Base-by-base conservation (phyloP, 352 stramenopile species). In the Phytophthora colocasiae region DNA sequence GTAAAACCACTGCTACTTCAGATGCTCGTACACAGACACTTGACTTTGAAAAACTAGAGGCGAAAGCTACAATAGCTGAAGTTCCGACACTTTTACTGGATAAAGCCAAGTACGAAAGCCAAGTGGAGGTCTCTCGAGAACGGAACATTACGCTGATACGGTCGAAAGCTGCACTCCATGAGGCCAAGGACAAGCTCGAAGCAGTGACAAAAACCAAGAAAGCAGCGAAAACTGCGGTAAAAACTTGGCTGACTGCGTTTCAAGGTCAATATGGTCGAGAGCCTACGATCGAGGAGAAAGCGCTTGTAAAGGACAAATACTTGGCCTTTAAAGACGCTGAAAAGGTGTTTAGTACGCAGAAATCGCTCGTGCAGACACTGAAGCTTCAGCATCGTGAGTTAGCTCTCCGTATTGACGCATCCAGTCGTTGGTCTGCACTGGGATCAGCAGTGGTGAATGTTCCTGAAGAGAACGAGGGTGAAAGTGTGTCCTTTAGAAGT, bases 271-370 rank as follows among this genome's bases (percentile, higher is more conserved):
- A 90, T 48, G 63, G 69, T 0, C 73, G 81, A 0, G 84, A 92
- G 0, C 86, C 84, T 6, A 80, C 73, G 22, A 85, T 92, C n/a
- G 77, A 91, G n/a, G 86, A 95, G 40, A 93, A 95, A 48, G 74
- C 84, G 7, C 72, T 85, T 36, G 86, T 92, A 29, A 92, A 93
- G 44, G 81, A 91, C 19, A 61, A 90, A 32, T 95, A 95, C 40
- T 22, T 91, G 19, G 70, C 72, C 19, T 95, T 95, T 73, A 93
- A 95, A 63, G 70, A 75, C n/a, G 71, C 67, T 7, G 86, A 95
- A 39, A 82, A 84, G 2, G 70, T 67, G 14, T 88, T 75, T 47
- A 86, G 75, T 14, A 17, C 34, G 9, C 54, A 79, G 17, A 91
- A 91, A 64, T 48, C 76, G 6, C 22, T 59, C 1, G 69, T 88